Base-by-base conservation (phyloP, 2,329 filamentous ascomycete species). In the Thelonectria olida region DNA sequence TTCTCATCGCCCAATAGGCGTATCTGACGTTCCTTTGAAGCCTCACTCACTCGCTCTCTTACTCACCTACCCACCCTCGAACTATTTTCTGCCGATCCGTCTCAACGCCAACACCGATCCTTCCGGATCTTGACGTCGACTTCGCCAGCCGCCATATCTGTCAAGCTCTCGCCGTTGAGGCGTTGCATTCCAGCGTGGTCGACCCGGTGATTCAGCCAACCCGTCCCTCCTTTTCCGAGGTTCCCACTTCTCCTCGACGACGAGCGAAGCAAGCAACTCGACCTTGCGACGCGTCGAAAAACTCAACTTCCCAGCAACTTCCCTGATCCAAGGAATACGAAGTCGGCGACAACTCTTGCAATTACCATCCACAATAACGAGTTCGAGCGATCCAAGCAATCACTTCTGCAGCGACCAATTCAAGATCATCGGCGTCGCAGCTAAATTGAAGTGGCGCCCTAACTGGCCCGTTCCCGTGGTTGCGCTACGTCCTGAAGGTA, bases 361-460 rank as follows among this genome's bases (percentile, higher is more conserved):
- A 36, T 54, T 31, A 53, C 49, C 47, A 61, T 41, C 39, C 38
- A 53, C 60, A 20, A 55, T 58, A 67, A 66, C 67, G 54, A 60
- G 44, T 45, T 63, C 65, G 58, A 65, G 47, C 55, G 51, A 57
- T 51, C 54, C 62, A 54, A 56, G 58, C 54, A 69, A 71, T 68
- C 61, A 64, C 67, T 62, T 62, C 68, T 60, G 20, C 42, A 27
- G 22, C 25, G 31, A 27, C 41, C 31, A 56, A 60, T 51, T 52
- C 41, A 48, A 61, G 42, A 54, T 66, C 58, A 69, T 69, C 67
- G 62, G 67, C 59, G 62, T 56, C 50, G 52, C 61, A 56, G 25
- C 53, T 64, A 65, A 59, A 72, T 65, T 69, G 53, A 64, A 53
- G 69, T 72, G 69, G 69, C 63, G 62, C 62, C 56, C 62, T 65